phyloP scores from a whole-genome alignment of 106 monocot species.

The Apostasia ramifera region DNA sequence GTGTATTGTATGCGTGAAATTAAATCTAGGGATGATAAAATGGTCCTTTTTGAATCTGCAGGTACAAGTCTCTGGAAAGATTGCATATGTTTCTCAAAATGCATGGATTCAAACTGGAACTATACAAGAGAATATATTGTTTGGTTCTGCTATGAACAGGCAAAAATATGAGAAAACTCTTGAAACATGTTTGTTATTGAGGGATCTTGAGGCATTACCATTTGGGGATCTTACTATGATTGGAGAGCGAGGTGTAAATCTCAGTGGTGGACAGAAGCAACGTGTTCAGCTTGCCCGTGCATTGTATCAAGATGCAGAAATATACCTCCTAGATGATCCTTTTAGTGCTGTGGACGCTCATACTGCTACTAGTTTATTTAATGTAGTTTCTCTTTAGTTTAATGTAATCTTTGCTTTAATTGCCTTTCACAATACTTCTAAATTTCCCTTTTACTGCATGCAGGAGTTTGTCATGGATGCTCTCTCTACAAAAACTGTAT shows the following conservation, averaged over 20 bases:
- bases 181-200: slow-evolving; percentile 62
- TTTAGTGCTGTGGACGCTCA: slow-evolving; percentile 97
- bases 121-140: slow-evolving; percentile 61
- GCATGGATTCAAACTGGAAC: slow-evolving; percentile 79
- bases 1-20: too few species aligned
- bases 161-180: slow-evolving; percentile 48
- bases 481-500: slow-evolving; percentile 40
- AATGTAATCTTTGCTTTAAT: neutral
- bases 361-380: slow-evolving; percentile 50
- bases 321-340: slow-evolving; percentile 86
- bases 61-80: slow-evolving; percentile 49
- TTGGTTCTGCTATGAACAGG: slow-evolving; percentile 51
- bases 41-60: slow-evolving; percentile 15
- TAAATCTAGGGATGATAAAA: neutral
- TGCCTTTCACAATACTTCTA: neutral
- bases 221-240: slow-evolving; percentile 88
- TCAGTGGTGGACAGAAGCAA: slow-evolving; percentile 97
- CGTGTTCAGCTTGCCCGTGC: slow-evolving; percentile 91
- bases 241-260: slow-evolving; percentile 83
- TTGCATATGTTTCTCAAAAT: slow-evolving; percentile 70
- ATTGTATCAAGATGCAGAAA: slow-evolving; percentile 77
- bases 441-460: slow-evolving; percentile 1
- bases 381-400: slow-evolving; percentile 11
- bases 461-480: slow-evolving; percentile 53
- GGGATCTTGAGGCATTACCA: slow-evolving; percentile 71